Conservation (phyloP, 73 alveolate genomes). For the Uronychia setigera region DNA sequence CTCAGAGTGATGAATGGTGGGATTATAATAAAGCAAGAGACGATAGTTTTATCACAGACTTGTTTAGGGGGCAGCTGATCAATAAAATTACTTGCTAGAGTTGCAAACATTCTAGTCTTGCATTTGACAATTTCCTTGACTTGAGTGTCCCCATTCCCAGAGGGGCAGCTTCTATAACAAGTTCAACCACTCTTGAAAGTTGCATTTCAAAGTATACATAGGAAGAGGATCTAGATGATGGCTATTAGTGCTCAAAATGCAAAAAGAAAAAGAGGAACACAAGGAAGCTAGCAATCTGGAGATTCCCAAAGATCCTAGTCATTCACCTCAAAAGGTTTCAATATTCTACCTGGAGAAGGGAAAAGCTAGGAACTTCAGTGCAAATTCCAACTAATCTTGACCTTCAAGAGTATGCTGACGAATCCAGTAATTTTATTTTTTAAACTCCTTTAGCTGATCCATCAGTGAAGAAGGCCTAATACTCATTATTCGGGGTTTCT, state of each 20-base stretch:
- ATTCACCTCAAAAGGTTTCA: constrained; percentile 80
- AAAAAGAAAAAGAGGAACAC: constrained; percentile 56
- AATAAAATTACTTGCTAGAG: constrained; percentile 62
- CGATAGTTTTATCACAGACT: constrained; percentile 70
- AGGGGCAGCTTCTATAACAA: constrained; percentile 17
- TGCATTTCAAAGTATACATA: constrained; percentile 34
- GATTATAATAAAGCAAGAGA: constrained; percentile 74
- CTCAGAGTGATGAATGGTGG: constrained; percentile 79
- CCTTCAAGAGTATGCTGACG: constrained; percentile 29
- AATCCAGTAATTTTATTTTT: constrained; percentile 25
- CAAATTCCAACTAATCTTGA: constrained; percentile 52
- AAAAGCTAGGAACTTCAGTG: constrained; percentile 66
- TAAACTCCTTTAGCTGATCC: not conserved
- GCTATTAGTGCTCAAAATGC: constrained; percentile 76
- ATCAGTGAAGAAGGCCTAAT: constrained; percentile 22
- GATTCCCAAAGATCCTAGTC: constrained; percentile 76
- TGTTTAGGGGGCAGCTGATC: constrained; percentile 78
- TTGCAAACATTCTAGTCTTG: constrained; percentile 62
- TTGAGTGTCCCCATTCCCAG: constrained; percentile 57
- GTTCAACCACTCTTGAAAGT: constrained; percentile 20
- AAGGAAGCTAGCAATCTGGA: constrained; percentile 63
- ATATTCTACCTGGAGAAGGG: constrained; percentile 66
- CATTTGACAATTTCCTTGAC: constrained; percentile 84
- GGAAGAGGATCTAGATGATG: constrained; percentile 55
- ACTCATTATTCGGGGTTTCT: constrained; percentile 59